Conservation (phyloP, 176 grass and related monocot species). For the Urochloa ruziziensis region DNA sequence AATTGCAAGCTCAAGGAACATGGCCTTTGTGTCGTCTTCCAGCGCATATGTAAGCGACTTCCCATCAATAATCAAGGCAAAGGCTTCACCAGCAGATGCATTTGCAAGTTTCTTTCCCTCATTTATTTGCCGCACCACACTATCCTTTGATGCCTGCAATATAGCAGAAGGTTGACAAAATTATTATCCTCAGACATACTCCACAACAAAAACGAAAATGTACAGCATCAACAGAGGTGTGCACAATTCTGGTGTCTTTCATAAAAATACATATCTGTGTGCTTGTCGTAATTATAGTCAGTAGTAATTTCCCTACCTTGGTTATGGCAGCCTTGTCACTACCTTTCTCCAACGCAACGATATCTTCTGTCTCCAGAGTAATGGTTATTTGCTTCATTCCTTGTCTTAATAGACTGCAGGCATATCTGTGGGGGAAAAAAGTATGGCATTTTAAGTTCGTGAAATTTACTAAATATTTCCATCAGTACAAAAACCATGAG, state of each 20-base stretch:
- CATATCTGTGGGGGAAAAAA: slow-evolving; percentile 58
- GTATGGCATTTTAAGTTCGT: not conserved
- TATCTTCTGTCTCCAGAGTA: slow-evolving; percentile 66
- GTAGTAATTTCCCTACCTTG: slow-evolving; percentile 38
- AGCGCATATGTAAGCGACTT: slow-evolving; percentile 83
- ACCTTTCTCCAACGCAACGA: slow-evolving; percentile 65
- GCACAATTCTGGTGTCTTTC: not conserved
- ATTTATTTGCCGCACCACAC: slow-evolving; percentile 52
- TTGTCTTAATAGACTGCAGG: slow-evolving; percentile 88
- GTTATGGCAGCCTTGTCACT: slow-evolving; percentile 48
- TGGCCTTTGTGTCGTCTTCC: slow-evolving; percentile 45
- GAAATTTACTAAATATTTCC: no score
- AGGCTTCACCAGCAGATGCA: slow-evolving; percentile 43
- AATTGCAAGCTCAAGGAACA: slow-evolving; percentile 64
- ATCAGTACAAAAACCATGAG: not conserved
- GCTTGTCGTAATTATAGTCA: not conserved
- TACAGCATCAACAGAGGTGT: not conserved
- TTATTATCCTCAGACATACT: not conserved
- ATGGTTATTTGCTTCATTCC: slow-evolving; percentile 95
- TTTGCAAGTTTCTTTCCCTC: slow-evolving; percentile 50
- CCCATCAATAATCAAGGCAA: slow-evolving; percentile 87
- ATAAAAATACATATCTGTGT: not conserved
- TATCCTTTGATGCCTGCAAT: slow-evolving; percentile 59
- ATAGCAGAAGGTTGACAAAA: slow-evolving; percentile 1
- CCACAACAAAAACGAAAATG: not conserved